Evolutionary conservation across 2,329 filamentous ascomycete species (phyloP).

Genomic region (Xylaria polymorpha): DNA sequence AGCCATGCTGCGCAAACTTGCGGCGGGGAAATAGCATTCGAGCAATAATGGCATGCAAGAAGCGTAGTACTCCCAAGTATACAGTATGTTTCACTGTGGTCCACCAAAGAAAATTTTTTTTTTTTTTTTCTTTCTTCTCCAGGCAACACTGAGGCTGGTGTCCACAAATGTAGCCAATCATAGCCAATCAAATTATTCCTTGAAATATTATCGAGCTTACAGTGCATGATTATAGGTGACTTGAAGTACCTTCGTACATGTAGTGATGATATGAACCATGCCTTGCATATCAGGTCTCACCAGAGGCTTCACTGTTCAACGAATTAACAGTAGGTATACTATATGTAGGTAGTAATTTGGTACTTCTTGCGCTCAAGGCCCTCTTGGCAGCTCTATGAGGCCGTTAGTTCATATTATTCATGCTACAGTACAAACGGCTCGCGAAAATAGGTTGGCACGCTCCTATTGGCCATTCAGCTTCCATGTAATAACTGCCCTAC

Average conservation of each 20-base stretch:
- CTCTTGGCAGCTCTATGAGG: neutral
- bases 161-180: neutral
- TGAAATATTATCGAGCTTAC: neutral
- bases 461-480: no score
- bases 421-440: neutral
- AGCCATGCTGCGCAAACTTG: constrained; percentile 34
- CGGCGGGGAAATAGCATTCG: constrained; percentile 25
- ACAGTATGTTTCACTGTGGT: constrained; percentile 28
- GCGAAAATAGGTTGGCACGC: no score
- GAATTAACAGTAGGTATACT: neutral
- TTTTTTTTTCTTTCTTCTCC: constrained; percentile 3
- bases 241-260: neutral
- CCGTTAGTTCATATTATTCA: neutral
- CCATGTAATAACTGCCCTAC: neutral
- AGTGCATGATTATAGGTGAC: constrained; percentile 1
- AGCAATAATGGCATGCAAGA: constrained; percentile 22
- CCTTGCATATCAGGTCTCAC: constrained; percentile 1
- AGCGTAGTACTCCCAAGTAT: constrained; percentile 28
- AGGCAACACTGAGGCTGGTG: constrained; percentile 2
- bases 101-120: constrained; percentile 8
- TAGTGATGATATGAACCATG: neutral
- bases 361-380: neutral
- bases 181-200: constrained; percentile 6
- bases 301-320: neutral
- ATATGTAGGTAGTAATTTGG: neutral